Conservation (phyloP, 306 rosid genomes). For the Comarum palustre region DNA sequence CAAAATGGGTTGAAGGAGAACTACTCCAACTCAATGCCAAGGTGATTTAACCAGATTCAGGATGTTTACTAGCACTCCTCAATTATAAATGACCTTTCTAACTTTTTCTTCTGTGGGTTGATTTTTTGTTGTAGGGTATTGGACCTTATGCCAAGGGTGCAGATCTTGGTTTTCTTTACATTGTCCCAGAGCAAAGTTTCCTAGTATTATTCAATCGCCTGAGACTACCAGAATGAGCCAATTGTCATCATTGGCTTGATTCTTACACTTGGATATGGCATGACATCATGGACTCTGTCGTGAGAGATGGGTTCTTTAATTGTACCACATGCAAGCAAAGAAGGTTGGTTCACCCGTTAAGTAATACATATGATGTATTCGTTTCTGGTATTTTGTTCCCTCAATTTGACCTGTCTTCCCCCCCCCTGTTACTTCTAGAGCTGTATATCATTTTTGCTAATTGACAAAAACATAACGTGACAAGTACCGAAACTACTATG, state of each 20-base stretch:
- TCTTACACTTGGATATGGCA: constrained; percentile 13
- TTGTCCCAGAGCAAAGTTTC: constrained; percentile 87
- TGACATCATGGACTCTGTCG: constrained; percentile 27
- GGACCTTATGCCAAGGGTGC: constrained; percentile 94
- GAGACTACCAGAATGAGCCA: constrained; percentile 69
- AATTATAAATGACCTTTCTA: not conserved
- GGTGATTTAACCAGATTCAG: constrained; percentile 43
- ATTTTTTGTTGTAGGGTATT: constrained; percentile 56
- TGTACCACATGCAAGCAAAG: constrained; percentile 13
- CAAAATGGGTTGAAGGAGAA: constrained; percentile 98
- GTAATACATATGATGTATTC: constrained; percentile 6
- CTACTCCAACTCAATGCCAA: constrained; percentile 88
- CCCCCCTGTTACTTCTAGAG: constrained; percentile 12
- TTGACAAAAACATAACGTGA: constrained; percentile 13
- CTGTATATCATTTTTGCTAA: constrained; percentile 62
- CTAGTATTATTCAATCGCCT: constrained; percentile 90
- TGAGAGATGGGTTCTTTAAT: constrained; percentile 22
- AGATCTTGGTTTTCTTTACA: constrained; percentile 89
- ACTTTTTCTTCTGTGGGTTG: constrained; percentile 6
- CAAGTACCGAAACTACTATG: not conserved
- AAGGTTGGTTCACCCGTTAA: constrained; percentile 24
- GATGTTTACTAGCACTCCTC: constrained; percentile 4
- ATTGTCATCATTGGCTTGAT: constrained; percentile 7
- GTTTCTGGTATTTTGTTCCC: constrained; percentile 21
- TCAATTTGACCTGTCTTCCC: not conserved